Conservation (phyloP, 2,329 filamentous ascomycete species). For the Xylariaceae sp. region DNA sequence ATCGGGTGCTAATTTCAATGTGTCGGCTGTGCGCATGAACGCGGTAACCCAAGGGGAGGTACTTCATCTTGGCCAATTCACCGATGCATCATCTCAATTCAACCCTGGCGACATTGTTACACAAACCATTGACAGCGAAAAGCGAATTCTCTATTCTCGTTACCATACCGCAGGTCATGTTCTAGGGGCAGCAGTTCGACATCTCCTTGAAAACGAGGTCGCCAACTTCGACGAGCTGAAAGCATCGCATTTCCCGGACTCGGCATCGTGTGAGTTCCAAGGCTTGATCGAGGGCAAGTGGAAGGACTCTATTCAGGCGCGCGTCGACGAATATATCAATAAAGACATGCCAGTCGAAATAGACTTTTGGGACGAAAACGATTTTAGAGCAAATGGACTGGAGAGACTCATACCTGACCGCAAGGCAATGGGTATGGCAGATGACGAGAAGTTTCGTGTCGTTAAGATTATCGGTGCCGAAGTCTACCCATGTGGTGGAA, state of each 20-base stretch:
- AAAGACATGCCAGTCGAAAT: slow-evolving; percentile 56
- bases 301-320: slow-evolving; percentile 58
- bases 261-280: slow-evolving; percentile 63
- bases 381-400: slow-evolving; percentile 52
- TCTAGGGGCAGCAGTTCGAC: slow-evolving; percentile 62
- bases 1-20: slow-evolving; percentile 42
- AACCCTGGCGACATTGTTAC: slow-evolving; percentile 41
- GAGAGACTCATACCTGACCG: slow-evolving; percentile 53
- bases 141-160: slow-evolving; percentile 60
- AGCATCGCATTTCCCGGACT: slow-evolving; percentile 66
- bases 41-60: slow-evolving; percentile 49
- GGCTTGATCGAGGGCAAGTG: slow-evolving; percentile 62
- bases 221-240: slow-evolving; percentile 61
- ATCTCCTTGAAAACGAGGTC: slow-evolving; percentile 50
- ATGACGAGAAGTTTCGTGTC: slow-evolving; percentile 58
- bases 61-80: slow-evolving; percentile 62
- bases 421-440: slow-evolving; percentile 34
- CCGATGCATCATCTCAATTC: slow-evolving; percentile 33
- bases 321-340: slow-evolving; percentile 55
- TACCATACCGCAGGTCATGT: slow-evolving; percentile 72
- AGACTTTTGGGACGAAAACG: slow-evolving; percentile 63
- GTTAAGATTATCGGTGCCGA: slow-evolving; percentile 66
- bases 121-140: slow-evolving; percentile 58
- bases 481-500: slow-evolving; percentile 71
- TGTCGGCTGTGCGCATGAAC: slow-evolving; percentile 55